phyloP scores from a whole-genome alignment of 2,329 filamentous ascomycete species.

The Pochonia chlamydosporia region DNA sequence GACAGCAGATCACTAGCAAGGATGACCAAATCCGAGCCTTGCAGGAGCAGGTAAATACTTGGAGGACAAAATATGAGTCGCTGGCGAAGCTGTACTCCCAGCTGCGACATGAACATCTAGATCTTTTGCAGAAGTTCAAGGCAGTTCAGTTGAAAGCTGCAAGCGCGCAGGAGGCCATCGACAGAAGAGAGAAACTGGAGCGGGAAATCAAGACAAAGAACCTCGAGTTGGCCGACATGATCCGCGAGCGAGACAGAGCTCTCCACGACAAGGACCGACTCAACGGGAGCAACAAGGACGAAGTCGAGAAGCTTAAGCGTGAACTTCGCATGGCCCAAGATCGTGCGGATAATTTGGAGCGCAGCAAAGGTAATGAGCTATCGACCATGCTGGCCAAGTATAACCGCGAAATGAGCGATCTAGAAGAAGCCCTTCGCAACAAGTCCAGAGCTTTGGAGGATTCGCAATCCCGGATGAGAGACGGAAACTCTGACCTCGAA shows the following conservation, averaged over 20 bases:
- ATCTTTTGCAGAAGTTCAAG: conserved; percentile 95
- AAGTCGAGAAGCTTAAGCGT: conserved; percentile 88
- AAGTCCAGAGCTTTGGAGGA: conserved; percentile 88
- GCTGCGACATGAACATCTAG: conserved; percentile 87
- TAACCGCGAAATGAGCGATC: conserved; percentile 93
- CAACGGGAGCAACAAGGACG: conserved; percentile 83
- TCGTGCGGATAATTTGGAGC: conserved; percentile 84
- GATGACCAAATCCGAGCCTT: conserved; percentile 91
- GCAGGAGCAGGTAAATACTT: conserved; percentile 96
- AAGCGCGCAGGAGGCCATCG: conserved; percentile 94
- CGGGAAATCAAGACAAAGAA: conserved; percentile 99
- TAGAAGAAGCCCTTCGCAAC: conserved; percentile 84
- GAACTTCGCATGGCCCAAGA: conserved; percentile 91
- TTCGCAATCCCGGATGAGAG: conserved; percentile 67
- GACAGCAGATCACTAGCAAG: conserved; percentile 80
- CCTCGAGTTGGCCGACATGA: conserved; percentile 97
- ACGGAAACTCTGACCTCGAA: conserved; percentile 82
- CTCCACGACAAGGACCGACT: conserved; percentile 87
- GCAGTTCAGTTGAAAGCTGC: conserved; percentile 91
- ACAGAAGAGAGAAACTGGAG: conserved; percentile 88
- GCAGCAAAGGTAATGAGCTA: conserved; percentile 89
- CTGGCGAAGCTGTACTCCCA: conserved; percentile 97
- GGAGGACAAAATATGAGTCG: conserved; percentile 94
- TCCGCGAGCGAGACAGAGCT: conserved; percentile 88
- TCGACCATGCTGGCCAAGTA: conserved; percentile 93